Evolutionary conservation across 768 basidiomycete genomes (phyloP), one percentile per base, ranked within the genome.

Genomic region (Rhodotorula graminis): DNA sequence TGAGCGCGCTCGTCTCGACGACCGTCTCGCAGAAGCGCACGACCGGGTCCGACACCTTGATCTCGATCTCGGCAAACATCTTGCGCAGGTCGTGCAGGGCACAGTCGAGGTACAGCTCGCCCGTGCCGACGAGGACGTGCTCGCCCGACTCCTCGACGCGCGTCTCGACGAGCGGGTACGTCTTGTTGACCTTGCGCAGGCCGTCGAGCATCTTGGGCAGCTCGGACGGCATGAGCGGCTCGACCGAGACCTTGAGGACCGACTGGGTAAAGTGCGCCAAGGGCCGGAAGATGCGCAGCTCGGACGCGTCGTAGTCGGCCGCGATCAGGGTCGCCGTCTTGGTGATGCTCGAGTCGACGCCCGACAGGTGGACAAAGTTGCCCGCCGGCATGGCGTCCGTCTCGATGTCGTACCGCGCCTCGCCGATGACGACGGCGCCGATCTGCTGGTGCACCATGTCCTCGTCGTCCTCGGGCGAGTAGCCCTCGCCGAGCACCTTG

Each of bases 141-240:
- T 99, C 96, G 29, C 96, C 96, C 65, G 90, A 92, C 82, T 99
- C 96, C 81, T 99, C 96, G 37, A 98, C 96, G 80, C 97, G 96
- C 3, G 96, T 98, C 59, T 88, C 85, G 18, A 91, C 87, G 21
- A 99, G 85, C 9, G 96, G 95, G 81, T 98, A 99, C 44, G 92
- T 93, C 81, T 97, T 99, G 84, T 98, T 98, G 83, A 99, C 87
- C 76, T 92, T 96, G 71, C 96, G 89, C 69, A 99, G 82, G 65
- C 96, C 96, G 23, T 96, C 90, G 71, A 99, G 84, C 96, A 99
- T 98, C 81, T 99, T 99, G 27, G 96, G 96, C 47, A 99, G 84
- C 82, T 99, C 96, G 19, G 94, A 97, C 18, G 96, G 96, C 16
- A 90, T 88, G 67, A 99, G 94, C 19, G 96, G 96, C 82, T 99